Evolutionary conservation across 2,329 filamentous ascomycete species (phyloP).

Genomic region (Pseudogymnoascus sp.): DNA sequence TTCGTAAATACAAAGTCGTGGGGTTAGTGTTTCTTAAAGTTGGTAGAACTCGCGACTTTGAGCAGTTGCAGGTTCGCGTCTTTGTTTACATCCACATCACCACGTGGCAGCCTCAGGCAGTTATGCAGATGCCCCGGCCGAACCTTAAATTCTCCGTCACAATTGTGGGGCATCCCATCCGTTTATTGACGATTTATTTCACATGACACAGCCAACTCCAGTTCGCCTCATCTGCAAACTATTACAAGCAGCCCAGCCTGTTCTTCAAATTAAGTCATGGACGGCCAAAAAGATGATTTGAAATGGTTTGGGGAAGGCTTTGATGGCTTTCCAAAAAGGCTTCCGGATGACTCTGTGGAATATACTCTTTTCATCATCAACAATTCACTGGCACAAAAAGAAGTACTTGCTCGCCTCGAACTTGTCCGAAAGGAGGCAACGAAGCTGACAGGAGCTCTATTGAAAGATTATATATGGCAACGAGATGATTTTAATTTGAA

Average conservation of each 20-base stretch:
- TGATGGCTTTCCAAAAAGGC: constrained; percentile 45
- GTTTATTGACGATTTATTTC: constrained; percentile 2
- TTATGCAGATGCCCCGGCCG: constrained; percentile 1
- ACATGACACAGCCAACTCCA: background rate
- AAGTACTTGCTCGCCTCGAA: constrained; percentile 58
- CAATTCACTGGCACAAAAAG: constrained; percentile 41
- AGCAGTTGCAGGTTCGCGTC: constrained; percentile 5
- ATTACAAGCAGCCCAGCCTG: background rate
- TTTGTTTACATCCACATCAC: constrained; percentile 9
- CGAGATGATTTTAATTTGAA: constrained; percentile 70
- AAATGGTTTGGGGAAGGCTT: constrained; percentile 61
- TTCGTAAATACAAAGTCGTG: constrained; percentile 7
- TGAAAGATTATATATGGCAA: constrained; percentile 94
- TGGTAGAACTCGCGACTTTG: background rate
- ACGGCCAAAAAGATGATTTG: constrained; percentile 43
- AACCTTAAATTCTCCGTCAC: constrained; percentile 8
- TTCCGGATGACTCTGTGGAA: constrained; percentile 79
- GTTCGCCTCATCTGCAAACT: background rate
- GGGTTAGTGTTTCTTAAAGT: background rate
- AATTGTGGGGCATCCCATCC: background rate
- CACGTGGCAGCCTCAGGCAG: constrained; percentile 2
- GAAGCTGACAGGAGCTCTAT: constrained; percentile 51
- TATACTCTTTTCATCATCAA: constrained; percentile 72
- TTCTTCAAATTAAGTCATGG: constrained; percentile 22
- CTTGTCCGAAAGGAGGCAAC: constrained; percentile 60